A percentile compares a stretch with the other conserved stretches of the same genome.
These are phyloP conservation scores for Microthyrium microscopicum DNA, from an alignment of 2,329 filamentous ascomycete species.

Conservation along the genomic window DNA sequence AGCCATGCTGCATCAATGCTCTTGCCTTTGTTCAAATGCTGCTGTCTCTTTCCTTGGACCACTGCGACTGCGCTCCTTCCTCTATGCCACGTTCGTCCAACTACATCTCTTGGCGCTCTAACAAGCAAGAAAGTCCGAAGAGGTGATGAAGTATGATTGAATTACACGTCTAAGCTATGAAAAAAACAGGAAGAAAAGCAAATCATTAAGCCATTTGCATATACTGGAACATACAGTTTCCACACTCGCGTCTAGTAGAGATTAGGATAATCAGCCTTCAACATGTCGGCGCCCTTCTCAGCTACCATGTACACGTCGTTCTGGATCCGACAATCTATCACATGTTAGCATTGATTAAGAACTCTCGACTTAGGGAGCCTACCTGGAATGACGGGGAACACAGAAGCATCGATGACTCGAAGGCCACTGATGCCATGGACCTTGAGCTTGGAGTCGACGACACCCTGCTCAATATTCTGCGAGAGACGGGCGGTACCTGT, in stretches of 20 bases:
- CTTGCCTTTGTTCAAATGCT: too few species aligned
- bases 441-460: constrained; percentile 17
- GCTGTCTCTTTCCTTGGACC: too few species aligned
- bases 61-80: too few species aligned
- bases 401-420: constrained; percentile 20
- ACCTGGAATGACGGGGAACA: constrained; percentile 17
- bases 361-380: constrained; percentile 20
- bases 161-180: too few species aligned
- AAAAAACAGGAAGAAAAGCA: too few species aligned
- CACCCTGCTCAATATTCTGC: constrained; percentile 30
- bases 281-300: constrained; percentile 36
- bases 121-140: too few species aligned
- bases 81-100: too few species aligned
- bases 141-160: too few species aligned
- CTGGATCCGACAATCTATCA: constrained; percentile 42
- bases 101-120: too few species aligned
- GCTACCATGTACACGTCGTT: constrained; percentile 44
- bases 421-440: constrained; percentile 20
- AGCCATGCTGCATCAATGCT: too few species aligned
- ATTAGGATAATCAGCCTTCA: constrained; percentile 26
- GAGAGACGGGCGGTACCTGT: constrained; percentile 38
- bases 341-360: constrained; percentile 36
- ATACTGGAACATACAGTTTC: too few species aligned
- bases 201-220: too few species aligned
- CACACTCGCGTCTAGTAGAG: constrained; percentile 12